Conservation (phyloP, 148 eudicot genomes). For the Spergularia marina region DNA sequence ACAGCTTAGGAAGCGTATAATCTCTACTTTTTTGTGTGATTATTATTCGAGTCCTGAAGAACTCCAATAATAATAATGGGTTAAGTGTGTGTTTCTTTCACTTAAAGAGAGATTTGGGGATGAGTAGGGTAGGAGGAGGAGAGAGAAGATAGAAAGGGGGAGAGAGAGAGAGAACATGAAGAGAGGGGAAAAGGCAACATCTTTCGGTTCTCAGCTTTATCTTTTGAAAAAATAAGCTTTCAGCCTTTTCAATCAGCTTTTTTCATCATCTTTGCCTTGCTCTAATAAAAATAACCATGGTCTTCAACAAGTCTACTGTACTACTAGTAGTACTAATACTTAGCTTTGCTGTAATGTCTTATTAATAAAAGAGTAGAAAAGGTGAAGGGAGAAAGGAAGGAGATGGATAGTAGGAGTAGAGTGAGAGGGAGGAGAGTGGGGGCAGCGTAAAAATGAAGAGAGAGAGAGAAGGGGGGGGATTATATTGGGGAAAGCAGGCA, state of each 20-base stretch:
- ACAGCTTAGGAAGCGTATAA: not conserved
- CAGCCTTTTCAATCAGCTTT: slow-evolving; percentile 24
- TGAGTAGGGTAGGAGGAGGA: not conserved
- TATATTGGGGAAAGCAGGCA: slow-evolving; percentile 17
- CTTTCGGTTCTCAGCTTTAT: slow-evolving; percentile 34
- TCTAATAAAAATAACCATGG: not conserved
- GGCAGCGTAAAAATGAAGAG: not conserved
- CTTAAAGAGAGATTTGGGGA: slow-evolving; percentile 15
- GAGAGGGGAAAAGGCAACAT: slow-evolving; percentile 27
- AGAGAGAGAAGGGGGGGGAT: slow-evolving; percentile 11
- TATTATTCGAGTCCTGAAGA: not conserved
- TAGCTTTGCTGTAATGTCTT: slow-evolving; percentile 9
- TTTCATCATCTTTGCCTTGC: not conserved
- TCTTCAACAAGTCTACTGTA: slow-evolving; percentile 12
- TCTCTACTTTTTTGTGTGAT: not conserved
- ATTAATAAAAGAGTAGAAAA: not conserved
- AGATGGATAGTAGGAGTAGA: not conserved
- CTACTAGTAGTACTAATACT: not conserved
- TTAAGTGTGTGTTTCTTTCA: slow-evolving; percentile 2
- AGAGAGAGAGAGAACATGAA: slow-evolving; percentile 21
- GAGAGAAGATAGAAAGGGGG: not conserved
- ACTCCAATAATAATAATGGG: slow-evolving; percentile 11
- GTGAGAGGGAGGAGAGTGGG: not conserved
- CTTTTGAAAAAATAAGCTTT: slow-evolving; percentile 22
- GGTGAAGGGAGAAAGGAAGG: not conserved